Conservation (phyloP, 2,329 filamentous ascomycete species). For the Ascochyta lentis region DNA sequence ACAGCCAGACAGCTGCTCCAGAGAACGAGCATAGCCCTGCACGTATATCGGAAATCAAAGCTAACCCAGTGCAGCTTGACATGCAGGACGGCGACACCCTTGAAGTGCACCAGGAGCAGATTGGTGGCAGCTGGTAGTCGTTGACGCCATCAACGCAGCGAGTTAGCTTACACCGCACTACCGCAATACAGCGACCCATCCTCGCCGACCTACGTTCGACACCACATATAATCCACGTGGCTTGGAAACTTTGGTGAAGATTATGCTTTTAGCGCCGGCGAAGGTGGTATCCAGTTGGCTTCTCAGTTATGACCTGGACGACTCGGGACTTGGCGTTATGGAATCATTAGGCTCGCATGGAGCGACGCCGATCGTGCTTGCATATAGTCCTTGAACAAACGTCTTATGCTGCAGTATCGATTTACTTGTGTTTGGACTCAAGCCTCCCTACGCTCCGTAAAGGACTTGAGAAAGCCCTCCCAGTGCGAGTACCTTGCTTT, state of each 20-base stretch:
- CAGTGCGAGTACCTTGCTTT: neutral
- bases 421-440: neutral
- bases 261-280: constrained; percentile 28
- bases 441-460: neutral
- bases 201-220: constrained; percentile 3
- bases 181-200: constrained; percentile 3
- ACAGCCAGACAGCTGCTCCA: neutral
- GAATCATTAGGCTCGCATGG: constrained; percentile 29
- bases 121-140: constrained; percentile 69
- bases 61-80: constrained; percentile 71
- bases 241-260: constrained; percentile 16
- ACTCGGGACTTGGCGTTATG: constrained; percentile 40
- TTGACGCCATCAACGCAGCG: constrained; percentile 3
- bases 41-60: neutral
- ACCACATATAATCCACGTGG: constrained; percentile 8
- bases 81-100: constrained; percentile 97
- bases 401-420: constrained; percentile 24
- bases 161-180: constrained; percentile 8
- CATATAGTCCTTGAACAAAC: constrained; percentile 29
- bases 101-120: constrained; percentile 98
- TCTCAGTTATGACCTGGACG: constrained; percentile 30
- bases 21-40: neutral
- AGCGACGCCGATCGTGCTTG: constrained; percentile 32
- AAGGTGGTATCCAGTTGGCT: constrained; percentile 24
- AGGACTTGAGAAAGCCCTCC: neutral